phyloP scores from a whole-genome alignment of 2,329 filamentous ascomycete species.

The Alternaria rosae region DNA sequence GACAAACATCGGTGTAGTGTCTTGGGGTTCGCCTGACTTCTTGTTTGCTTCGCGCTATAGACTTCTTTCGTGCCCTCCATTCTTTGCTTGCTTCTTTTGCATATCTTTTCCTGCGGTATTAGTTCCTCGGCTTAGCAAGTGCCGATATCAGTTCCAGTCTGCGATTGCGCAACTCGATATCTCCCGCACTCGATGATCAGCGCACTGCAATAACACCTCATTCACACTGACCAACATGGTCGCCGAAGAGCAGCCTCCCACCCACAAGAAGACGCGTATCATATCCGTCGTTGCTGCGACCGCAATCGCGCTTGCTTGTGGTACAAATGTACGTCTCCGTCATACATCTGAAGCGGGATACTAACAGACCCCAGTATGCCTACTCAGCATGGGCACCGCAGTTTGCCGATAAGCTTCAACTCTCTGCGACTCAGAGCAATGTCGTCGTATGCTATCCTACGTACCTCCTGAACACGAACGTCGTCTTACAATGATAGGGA shows the following conservation, averaged over 20 bases:
- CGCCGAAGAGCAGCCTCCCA: conserved; percentile 41
- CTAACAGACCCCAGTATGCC: conserved; percentile 74
- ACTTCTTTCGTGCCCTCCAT: neutral
- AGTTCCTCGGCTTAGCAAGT: conserved; percentile 6
- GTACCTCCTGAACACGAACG: neutral
- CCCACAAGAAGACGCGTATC: conserved; percentile 71
- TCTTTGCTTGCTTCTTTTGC: conserved; percentile 2
- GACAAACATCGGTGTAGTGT: neutral
- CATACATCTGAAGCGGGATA: neutral
- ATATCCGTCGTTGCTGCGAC: conserved; percentile 87
- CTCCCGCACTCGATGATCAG: conserved; percentile 30
- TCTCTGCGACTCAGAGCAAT: conserved; percentile 93
- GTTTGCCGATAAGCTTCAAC: conserved; percentile 83
- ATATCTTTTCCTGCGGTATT: neutral
- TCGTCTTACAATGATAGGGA: conserved; percentile 50
- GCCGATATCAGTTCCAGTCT: conserved; percentile 15
- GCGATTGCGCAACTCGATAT: conserved; percentile 8
- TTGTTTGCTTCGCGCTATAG: neutral
- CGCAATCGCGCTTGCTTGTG: conserved; percentile 83
- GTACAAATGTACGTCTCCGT: conserved; percentile 76
- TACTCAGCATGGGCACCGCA: conserved; percentile 98
- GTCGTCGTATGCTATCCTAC: conserved; percentile 70
- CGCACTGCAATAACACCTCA: conserved; percentile 20
- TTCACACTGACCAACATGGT: conserved; percentile 30
- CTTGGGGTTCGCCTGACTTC: conserved; percentile 2